These are phyloP conservation scores for Aspergillus ibericus DNA, from an alignment of 2,329 filamentous ascomycete species.

Conservation along the genomic window DNA sequence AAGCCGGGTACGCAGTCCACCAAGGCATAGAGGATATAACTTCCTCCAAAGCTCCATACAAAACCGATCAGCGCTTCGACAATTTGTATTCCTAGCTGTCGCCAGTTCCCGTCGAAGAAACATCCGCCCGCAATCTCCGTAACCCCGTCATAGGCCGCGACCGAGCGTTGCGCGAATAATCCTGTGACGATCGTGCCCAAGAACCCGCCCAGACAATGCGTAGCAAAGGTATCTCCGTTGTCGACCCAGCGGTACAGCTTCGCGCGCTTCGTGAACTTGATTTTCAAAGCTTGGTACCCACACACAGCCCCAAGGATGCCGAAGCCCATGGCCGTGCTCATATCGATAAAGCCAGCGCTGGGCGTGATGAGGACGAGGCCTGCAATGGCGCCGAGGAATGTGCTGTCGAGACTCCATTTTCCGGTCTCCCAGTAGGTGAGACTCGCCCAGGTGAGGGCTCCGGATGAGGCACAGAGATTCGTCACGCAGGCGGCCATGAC, in stretches of 20 bases:
- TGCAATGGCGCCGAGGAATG: slow-evolving; percentile 55
- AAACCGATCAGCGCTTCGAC: slow-evolving; percentile 55
- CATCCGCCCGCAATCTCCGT: slow-evolving; percentile 53
- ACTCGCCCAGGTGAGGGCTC: slow-evolving; percentile 49
- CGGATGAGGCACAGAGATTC: slow-evolving; percentile 51
- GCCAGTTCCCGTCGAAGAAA: slow-evolving; percentile 54
- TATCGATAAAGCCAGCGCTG: slow-evolving; percentile 51
- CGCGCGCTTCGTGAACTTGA: slow-evolving; percentile 54
- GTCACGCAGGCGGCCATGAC: slow-evolving; percentile 53
- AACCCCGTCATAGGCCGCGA: slow-evolving; percentile 52
- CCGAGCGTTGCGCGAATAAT: slow-evolving; percentile 52
- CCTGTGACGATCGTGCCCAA: slow-evolving; percentile 54
- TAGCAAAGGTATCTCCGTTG: slow-evolving; percentile 58
- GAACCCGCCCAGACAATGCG: slow-evolving; percentile 55
- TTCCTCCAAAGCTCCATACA: slow-evolving; percentile 52
- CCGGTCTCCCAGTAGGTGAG: slow-evolving; percentile 47
- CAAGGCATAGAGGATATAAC: slow-evolving; percentile 51
- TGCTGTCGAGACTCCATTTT: slow-evolving; percentile 51
- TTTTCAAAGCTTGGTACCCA: slow-evolving; percentile 53
- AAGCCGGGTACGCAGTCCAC: slow-evolving; percentile 56
- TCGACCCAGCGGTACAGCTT: slow-evolving; percentile 54
- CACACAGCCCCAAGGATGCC: slow-evolving; percentile 49
- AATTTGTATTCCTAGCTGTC: slow-evolving; percentile 52
- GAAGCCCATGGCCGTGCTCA: slow-evolving; percentile 51
- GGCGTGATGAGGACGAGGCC: slow-evolving; percentile 56